phyloP scores from a whole-genome alignment of 1,139 yeast species.

The Candida sp. region DNA sequence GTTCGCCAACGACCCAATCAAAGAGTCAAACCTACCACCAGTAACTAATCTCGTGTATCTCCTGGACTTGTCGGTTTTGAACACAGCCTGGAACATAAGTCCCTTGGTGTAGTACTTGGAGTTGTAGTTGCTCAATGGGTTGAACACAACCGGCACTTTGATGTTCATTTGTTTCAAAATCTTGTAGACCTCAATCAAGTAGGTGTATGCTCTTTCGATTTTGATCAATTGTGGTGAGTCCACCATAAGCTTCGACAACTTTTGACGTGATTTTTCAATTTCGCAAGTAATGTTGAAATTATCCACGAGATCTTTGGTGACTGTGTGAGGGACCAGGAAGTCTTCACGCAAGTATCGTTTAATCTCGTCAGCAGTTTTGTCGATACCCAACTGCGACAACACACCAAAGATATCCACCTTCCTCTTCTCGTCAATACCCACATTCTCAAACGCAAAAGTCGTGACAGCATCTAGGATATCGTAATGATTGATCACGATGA shows the following conservation, averaged over 20 bases:
- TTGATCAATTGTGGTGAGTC: slow-evolving; percentile 70
- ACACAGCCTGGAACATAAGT: slow-evolving; percentile 86
- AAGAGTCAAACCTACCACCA: slow-evolving; percentile 89
- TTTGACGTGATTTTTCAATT: slow-evolving; percentile 63
- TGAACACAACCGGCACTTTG: slow-evolving; percentile 41
- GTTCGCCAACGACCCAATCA: slow-evolving; percentile 65
- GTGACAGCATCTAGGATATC: slow-evolving; percentile 74
- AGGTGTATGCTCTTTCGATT: slow-evolving; percentile 65
- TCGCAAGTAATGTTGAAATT: slow-evolving; percentile 77
- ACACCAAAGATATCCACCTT: slow-evolving; percentile 68
- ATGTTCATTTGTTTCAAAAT: slow-evolving; percentile 60
- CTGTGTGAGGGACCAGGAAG: slow-evolving; percentile 78
- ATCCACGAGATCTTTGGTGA: slow-evolving; percentile 75
- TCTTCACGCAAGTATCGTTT: slow-evolving; percentile 70
- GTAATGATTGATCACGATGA: slow-evolving; percentile 77
- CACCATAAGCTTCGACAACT: slow-evolving; percentile 70
- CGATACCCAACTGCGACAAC: slow-evolving; percentile 77
- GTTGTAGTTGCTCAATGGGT: slow-evolving; percentile 84
- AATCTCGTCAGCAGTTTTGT: slow-evolving; percentile 67
- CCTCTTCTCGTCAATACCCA: slow-evolving; percentile 67
- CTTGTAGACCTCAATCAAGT: slow-evolving; percentile 59
- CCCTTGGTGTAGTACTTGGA: slow-evolving; percentile 79
- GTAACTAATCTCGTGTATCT: slow-evolving; percentile 66
- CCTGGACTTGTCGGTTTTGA: slow-evolving; percentile 53
- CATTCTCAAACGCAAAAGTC: slow-evolving; percentile 72